Evolutionary conservation across 495 filamentous ascomycete genomes (phyloP).

Genomic region (Aspergillus haitiensis): DNA sequence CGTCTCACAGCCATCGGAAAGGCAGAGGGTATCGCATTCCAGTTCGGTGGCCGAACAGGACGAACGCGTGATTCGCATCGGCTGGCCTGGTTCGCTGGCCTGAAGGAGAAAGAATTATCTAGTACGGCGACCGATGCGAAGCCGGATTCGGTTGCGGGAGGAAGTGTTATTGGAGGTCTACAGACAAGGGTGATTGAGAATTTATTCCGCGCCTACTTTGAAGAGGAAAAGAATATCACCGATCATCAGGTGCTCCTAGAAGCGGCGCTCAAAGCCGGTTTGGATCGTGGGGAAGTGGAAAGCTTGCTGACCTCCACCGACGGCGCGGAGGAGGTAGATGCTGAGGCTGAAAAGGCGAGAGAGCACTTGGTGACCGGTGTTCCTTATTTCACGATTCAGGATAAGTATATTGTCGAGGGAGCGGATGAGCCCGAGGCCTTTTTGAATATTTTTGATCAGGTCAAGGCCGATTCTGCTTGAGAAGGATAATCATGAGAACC

Average conservation of each 20-base stretch:
- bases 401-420: constrained; percentile 60
- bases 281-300: constrained; percentile 59
- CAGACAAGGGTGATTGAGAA: constrained; percentile 66
- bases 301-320: constrained; percentile 61
- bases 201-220: constrained; percentile 73
- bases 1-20: constrained; percentile 60
- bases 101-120: constrained; percentile 43
- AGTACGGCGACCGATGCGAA: constrained; percentile 15
- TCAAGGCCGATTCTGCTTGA: constrained; percentile 37
- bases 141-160: constrained; percentile 28
- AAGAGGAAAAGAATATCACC: constrained; percentile 77
- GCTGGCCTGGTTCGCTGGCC: constrained; percentile 67
- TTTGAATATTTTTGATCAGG: constrained; percentile 53
- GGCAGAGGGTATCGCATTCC: constrained; percentile 69
- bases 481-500: not conserved
- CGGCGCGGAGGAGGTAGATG: constrained; percentile 69
- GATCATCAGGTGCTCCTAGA: constrained; percentile 56
- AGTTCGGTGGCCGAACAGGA: constrained; percentile 71
- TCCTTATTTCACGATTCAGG: constrained; percentile 71
- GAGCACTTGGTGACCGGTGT: constrained; percentile 64
- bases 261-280: constrained; percentile 62
- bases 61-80: constrained; percentile 76
- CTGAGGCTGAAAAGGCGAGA: constrained; percentile 62
- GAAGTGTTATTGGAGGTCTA: constrained; percentile 32
- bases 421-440: constrained; percentile 62